Conservation (phyloP, 129 eudicot genomes). For the Deinandra increscens region DNA sequence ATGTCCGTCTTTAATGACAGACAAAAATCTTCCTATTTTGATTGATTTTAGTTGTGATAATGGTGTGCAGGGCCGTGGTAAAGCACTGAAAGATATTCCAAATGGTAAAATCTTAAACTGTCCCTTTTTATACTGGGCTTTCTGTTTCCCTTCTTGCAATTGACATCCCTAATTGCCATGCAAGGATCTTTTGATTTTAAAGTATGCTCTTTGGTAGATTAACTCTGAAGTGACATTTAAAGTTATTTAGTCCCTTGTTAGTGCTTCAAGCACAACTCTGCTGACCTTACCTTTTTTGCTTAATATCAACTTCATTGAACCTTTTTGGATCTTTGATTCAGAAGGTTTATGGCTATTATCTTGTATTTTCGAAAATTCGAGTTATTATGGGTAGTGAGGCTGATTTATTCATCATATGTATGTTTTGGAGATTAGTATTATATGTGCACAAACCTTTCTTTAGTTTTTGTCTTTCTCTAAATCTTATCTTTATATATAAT, state of each 20-base stretch:
- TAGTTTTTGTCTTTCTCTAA: neutral
- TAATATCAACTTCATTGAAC: neutral
- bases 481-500: neutral
- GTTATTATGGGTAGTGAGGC: neutral
- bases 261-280: slow-evolving; percentile 2
- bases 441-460: neutral
- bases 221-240: neutral
- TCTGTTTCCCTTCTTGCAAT: slow-evolving; percentile 15
- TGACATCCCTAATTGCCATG: neutral
- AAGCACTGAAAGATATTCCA: slow-evolving; percentile 88
- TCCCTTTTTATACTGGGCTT: neutral
- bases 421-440: neutral
- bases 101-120: slow-evolving; percentile 50
- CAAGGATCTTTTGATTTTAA: neutral
- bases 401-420: neutral
- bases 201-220: slow-evolving; percentile 14
- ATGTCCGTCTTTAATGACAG: neutral
- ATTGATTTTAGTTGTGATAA: slow-evolving; percentile 13
- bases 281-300: neutral
- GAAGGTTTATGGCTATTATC: too few relatives aligned
- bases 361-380: neutral
- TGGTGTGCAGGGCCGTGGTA: slow-evolving; percentile 90
- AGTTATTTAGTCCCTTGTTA: slow-evolving; percentile 11
- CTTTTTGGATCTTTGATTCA: neutral
- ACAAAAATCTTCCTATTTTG: slow-evolving; percentile 3